These are phyloP conservation scores for Bruguiera gymnorhiza DNA, from an alignment of 345 rosid genomes.

Conservation along the genomic window DNA sequence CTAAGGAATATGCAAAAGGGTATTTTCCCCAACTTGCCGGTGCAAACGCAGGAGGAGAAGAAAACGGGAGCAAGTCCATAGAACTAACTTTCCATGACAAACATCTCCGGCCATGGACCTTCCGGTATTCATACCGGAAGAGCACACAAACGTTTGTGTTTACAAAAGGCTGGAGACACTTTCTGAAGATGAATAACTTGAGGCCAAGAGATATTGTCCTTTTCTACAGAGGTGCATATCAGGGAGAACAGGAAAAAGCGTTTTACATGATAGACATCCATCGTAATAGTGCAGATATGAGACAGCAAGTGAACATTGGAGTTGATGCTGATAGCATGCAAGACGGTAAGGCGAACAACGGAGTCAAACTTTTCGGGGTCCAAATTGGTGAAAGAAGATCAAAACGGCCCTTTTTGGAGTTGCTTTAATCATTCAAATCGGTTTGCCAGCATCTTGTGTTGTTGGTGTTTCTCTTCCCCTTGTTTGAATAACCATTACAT, in stretches of 20 bases:
- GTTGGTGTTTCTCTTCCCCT: no score
- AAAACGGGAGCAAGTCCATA: neutral
- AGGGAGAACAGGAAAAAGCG: neutral
- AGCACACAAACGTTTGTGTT: conserved; percentile 15
- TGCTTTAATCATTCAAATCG: no score
- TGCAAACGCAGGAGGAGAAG: neutral
- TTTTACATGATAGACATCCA: conserved; percentile 23
- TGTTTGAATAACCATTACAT: no score
- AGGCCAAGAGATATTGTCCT: conserved; percentile 9
- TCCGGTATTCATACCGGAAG: conserved; percentile 20
- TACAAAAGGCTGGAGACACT: conserved; percentile 25
- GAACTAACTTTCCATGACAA: conserved; percentile 21
- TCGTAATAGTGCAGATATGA: neutral
- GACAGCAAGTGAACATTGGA: neutral
- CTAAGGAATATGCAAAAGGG: conserved; percentile 15
- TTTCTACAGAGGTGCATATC: conserved; percentile 16
- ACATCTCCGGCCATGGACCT: conserved; percentile 17
- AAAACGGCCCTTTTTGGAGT: neutral
- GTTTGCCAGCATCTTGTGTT: no score
- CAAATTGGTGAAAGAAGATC: conserved; percentile 4
- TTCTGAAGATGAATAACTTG: conserved; percentile 24
- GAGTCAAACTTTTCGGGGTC: conserved; percentile 15
- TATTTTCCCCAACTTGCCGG: conserved; percentile 12
- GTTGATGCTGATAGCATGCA: neutral
- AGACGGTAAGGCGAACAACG: conserved; percentile 5